Evolutionary conservation across 2,329 filamentous ascomycete species (phyloP).

Genomic region (Ophiostoma sp.): DNA sequence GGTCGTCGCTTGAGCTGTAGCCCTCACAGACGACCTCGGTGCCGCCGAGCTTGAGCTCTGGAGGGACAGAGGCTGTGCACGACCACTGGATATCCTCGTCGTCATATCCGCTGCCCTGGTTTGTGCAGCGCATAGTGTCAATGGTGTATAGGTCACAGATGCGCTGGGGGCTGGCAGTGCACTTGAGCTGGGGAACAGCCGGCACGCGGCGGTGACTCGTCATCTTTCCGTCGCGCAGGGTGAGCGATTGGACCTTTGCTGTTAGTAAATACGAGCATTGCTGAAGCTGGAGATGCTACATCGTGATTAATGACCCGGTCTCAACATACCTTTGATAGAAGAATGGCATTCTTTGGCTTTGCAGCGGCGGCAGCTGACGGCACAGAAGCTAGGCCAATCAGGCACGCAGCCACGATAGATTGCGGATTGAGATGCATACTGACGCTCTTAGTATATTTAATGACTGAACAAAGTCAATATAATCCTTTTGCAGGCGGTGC

Average conservation of each 20-base stretch:
- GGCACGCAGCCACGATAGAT: background rate
- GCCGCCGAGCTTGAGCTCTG: constrained; percentile 64
- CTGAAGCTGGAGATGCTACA: too few species aligned
- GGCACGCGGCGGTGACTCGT: constrained; percentile 72
- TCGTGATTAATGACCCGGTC: background rate
- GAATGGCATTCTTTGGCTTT: constrained; percentile 47
- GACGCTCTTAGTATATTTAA: background rate
- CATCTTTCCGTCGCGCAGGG: constrained; percentile 59
- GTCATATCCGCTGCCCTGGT: constrained; percentile 75
- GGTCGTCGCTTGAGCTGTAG: constrained; percentile 69
- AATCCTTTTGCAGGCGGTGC: background rate
- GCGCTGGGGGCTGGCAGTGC: constrained; percentile 58
- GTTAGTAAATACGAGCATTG: background rate
- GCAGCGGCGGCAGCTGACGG: background rate
- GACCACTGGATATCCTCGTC: constrained; percentile 84
- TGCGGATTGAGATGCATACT: constrained; percentile 10
- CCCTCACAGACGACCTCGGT: constrained; percentile 94
- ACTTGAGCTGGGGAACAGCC: constrained; percentile 72
- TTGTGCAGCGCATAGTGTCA: constrained; percentile 83
- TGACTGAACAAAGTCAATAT: background rate
- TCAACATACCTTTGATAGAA: constrained; percentile 58
- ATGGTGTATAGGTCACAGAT: constrained; percentile 66
- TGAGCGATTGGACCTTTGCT: constrained; percentile 65
- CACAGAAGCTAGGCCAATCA: constrained; percentile 16
- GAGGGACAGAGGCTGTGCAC: constrained; percentile 61